These are phyloP conservation scores for bread wheat (Triticum aestivum) DNA, from an alignment of 176 grass and related monocot genomes.

Conservation along the genomic window DNA sequence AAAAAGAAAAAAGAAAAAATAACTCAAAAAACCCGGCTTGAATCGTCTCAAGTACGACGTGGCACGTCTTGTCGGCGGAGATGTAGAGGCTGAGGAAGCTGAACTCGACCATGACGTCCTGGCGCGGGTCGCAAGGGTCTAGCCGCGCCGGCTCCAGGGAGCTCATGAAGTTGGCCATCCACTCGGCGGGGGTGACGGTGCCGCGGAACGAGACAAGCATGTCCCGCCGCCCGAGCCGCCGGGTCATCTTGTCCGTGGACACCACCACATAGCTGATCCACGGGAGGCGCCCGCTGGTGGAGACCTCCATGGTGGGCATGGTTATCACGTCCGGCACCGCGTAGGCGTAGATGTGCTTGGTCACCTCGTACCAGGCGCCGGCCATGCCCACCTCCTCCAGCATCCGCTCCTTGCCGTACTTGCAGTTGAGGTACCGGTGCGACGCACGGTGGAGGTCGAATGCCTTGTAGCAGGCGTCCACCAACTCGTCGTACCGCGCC, in stretches of 20 bases:
- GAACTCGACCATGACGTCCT: conserved; percentile 70
- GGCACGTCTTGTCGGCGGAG: conserved; percentile 58
- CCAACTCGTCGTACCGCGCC: conserved; percentile 61
- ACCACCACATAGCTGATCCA: conserved; percentile 75
- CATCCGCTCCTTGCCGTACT: conserved; percentile 50
- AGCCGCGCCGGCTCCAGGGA: conserved; percentile 57
- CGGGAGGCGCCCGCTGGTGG: conserved; percentile 30
- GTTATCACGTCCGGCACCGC: conserved; percentile 39
- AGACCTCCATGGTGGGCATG: conserved; percentile 35
- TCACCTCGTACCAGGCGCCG: conserved; percentile 51
- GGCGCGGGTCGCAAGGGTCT: conserved; percentile 50
- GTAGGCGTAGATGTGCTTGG: conserved; percentile 57
- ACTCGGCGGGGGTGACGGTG: conserved; percentile 60
- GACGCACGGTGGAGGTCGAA: conserved; percentile 59
- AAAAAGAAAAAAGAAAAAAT: too few species aligned
- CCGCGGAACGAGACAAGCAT: conserved; percentile 71
- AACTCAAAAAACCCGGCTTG: too few species aligned
- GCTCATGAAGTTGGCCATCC: conserved; percentile 82
- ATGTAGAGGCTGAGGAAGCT: conserved; percentile 88
- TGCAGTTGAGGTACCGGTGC: conserved; percentile 51
- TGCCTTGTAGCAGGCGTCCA: conserved; percentile 63
- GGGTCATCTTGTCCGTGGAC: conserved; percentile 48
- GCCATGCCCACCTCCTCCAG: conserved; percentile 47
- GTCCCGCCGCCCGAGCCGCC: conserved; percentile 53
- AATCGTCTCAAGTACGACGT: conserved; percentile 14